Percentiles rank a stretch among this genome's conserved stretches.
phyloP scores from a whole-genome alignment of 768 basidiomycete genomes.

The Chiua virens region DNA sequence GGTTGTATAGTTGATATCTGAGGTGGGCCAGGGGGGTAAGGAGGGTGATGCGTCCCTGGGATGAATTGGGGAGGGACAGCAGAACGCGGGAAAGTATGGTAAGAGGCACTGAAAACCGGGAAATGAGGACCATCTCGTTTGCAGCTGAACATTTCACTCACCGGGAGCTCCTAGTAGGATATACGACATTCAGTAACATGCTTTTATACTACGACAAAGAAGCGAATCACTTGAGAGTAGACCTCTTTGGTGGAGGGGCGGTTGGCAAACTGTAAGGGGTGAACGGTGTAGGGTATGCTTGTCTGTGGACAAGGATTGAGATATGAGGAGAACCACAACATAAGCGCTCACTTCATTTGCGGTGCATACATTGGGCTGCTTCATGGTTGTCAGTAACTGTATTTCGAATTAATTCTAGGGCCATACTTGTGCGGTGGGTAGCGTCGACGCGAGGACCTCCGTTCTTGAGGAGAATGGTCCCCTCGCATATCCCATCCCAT shows the following conservation, averaged over 20 bases:
- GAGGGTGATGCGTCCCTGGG: background rate
- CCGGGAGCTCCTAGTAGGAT: constrained; percentile 15
- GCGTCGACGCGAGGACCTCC: constrained; percentile 9
- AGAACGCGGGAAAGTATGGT: constrained; percentile 31
- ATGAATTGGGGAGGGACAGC: background rate
- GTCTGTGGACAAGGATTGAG: constrained; percentile 10
- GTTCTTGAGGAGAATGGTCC: constrained; percentile 12
- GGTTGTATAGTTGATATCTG: constrained; percentile 4
- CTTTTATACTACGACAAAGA: background rate
- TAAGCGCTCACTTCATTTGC: constrained; percentile 13
- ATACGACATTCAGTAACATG: constrained; percentile 3
- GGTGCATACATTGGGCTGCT: constrained; percentile 11
- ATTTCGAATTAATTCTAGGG: background rate
- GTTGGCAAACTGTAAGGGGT: constrained; percentile 19
- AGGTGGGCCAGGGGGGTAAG: background rate
- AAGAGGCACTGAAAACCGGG: constrained; percentile 17
- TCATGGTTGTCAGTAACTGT: background rate
- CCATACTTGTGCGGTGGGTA: constrained; percentile 24
- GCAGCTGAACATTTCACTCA: constrained; percentile 23
- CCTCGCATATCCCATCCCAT: constrained; percentile 30
- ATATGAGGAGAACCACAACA: background rate
- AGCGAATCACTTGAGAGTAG: constrained; percentile 21
- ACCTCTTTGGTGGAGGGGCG: constrained; percentile 14
- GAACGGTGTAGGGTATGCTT: constrained; percentile 19
- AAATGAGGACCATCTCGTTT: constrained; percentile 11